A percentile compares a stretch with the other conserved stretches of the same genome.
Evolutionary conservation across 345 rosid species (phyloP).

Genomic region (Gossypium arboreum): DNA sequence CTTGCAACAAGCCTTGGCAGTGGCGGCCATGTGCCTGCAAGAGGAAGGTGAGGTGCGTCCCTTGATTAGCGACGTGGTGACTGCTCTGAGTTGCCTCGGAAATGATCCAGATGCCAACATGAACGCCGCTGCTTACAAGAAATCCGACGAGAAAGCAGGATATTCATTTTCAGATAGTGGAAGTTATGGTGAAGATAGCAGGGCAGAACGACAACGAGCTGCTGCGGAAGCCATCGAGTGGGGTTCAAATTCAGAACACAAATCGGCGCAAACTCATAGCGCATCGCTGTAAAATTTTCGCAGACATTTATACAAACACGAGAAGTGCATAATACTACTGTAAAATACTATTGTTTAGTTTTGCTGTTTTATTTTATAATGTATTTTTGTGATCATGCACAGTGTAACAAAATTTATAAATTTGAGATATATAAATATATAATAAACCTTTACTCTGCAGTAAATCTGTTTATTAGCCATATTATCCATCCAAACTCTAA

Average conservation of each 20-base stretch:
- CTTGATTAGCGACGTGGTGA: constrained; percentile 69
- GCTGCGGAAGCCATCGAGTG: constrained; percentile 71
- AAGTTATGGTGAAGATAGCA: constrained; percentile 9
- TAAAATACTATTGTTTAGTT: neutral
- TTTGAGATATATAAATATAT: too few relatives aligned
- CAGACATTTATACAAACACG: neutral
- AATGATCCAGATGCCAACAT: constrained; percentile 19
- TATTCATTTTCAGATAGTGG: neutral
- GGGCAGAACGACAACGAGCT: constrained; percentile 44
- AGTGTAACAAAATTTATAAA: too few relatives aligned
- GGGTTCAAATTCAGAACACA: constrained; percentile 46
- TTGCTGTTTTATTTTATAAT: too few relatives aligned
- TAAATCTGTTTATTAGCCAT: too few relatives aligned
- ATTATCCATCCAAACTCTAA: too few relatives aligned
- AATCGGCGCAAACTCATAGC: constrained; percentile 21
- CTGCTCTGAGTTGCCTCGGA: constrained; percentile 70
- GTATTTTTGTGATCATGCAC: too few relatives aligned
- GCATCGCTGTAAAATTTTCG: neutral
- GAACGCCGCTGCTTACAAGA: neutral
- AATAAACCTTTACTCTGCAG: too few relatives aligned
- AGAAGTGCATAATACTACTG: neutral
- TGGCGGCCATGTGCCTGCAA: constrained; percentile 84
- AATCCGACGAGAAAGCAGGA: neutral
- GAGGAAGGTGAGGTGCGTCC: constrained; percentile 76
- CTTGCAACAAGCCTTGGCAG: constrained; percentile 73